Evolutionary conservation across 371 early-diverging fungal species (phyloP).

Genomic region (Rhizopus stolonifer): DNA sequence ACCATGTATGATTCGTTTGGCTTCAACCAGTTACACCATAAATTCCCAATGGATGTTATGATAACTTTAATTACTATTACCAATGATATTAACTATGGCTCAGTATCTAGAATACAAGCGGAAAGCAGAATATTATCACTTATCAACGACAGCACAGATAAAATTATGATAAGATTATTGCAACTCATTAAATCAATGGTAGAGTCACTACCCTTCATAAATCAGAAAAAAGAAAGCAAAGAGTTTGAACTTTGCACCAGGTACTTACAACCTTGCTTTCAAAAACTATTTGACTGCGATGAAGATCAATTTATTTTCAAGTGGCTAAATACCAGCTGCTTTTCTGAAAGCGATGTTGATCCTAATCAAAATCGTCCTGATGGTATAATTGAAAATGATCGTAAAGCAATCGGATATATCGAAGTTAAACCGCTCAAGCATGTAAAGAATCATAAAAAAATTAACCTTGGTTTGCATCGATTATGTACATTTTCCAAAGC

Average conservation of each 20-base stretch:
- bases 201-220: conserved; percentile 8
- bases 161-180: conserved; percentile 4
- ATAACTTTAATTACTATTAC: conserved; percentile 8
- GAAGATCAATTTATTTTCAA: conserved; percentile 11
- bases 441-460: conserved; percentile 13
- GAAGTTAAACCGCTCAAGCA: conserved; percentile 17
- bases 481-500: conserved; percentile 13
- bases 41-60: conserved; percentile 4
- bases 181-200: conserved; percentile 12
- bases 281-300: conserved; percentile 13
- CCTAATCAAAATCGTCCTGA: conserved; percentile 13
- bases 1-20: conserved; percentile 10
- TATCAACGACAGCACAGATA: conserved; percentile 8
- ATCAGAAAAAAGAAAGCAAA: conserved; percentile 12
- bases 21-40: conserved; percentile 10
- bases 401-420: conserved; percentile 8
- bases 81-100: conserved; percentile 5
- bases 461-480: conserved; percentile 12
- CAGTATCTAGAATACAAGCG: conserved; percentile 9
- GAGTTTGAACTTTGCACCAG: conserved; percentile 15
- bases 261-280: conserved; percentile 9
- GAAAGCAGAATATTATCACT: conserved; percentile 8
- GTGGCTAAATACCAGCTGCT: conserved; percentile 6
- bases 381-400: conserved; percentile 14
- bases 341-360: conserved; percentile 10